A percentile compares a stretch with the other conserved stretches of the same genome.
phyloP scores from a whole-genome alignment of 1,284 basidiomycete species.

The Erythrobasidium hasegawianum region DNA sequence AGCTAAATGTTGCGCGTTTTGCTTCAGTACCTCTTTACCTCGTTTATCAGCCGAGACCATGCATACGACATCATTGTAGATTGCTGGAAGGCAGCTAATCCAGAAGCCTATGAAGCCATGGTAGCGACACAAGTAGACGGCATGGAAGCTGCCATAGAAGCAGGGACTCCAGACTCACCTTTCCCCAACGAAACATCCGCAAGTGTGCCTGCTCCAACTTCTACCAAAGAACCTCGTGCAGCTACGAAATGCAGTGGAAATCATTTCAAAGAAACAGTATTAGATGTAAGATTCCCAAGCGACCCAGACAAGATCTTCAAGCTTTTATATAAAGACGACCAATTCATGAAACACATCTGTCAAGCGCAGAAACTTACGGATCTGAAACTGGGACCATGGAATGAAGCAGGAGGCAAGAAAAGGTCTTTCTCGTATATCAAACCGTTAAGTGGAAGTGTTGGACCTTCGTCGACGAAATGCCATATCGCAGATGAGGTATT shows the following conservation, averaged over 20 bases:
- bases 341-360: constrained; percentile 43
- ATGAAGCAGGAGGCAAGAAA: constrained; percentile 52
- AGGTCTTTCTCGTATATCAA: constrained; percentile 15
- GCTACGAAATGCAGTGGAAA: constrained; percentile 61
- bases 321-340: constrained; percentile 18
- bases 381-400: constrained; percentile 50
- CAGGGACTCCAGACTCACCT: neutral
- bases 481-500: constrained; percentile 76
- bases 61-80: constrained; percentile 94
- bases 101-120: constrained; percentile 6
- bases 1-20: too few species aligned
- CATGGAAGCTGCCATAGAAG: neutral
- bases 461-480: constrained; percentile 72
- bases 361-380: constrained; percentile 79
- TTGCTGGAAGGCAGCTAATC: constrained; percentile 63
- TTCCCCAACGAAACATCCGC: constrained; percentile 5
- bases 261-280: constrained; percentile 71
- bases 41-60: constrained; percentile 91
- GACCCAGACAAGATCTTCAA: constrained; percentile 35
- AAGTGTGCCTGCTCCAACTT: neutral
- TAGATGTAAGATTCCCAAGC: constrained; percentile 55
- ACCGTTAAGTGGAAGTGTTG: constrained; percentile 24
- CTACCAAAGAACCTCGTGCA: neutral
- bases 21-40: constrained; percentile 84
- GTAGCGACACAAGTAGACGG: constrained; percentile 16